Evolutionary conservation across 139 green algal species (phyloP), one percentile per base, ranked within the genome.

Genomic region (Medakamo hakoo): DNA sequence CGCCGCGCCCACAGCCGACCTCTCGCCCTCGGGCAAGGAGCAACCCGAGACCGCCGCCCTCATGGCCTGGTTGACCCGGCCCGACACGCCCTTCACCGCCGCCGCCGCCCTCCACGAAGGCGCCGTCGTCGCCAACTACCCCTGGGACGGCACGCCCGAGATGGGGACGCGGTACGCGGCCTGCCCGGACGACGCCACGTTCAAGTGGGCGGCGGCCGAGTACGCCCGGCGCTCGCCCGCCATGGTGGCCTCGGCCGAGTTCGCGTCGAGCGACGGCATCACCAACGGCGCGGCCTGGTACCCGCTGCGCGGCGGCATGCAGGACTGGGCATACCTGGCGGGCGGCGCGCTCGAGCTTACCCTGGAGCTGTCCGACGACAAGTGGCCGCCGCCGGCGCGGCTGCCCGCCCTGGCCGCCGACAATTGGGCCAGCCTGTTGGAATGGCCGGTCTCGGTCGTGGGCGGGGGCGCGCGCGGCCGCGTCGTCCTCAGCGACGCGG

Each of bases 211-310:
- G 56, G 88, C 90, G 2, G 55, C 57, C 2, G 30, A 67, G 3
- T 96, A 96, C 58, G 85, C 90, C 0, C 30, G 56, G 22, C 55
- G 68, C 1, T 84, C 95, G 72, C 49, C 52, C 3, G 69, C 55
- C 2, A 93, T 86, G 76, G 57, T 1, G 32, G 58, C 30, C 9
- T 71, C 48, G 27, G n/a, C 76, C 61, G 79, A 94, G 69, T 97
- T 97, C 55, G 30, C 55, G 0, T 72, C 71, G 4, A 61, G 56
- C 16, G 21, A 26, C 20, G 89, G 89, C 58, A 88, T 91, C 59
- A 95, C 85, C 49, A 97, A 97, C 60, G 90, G 90, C 23, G 87
- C 88, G 0, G 63, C 74, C 29, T 97, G 90, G 90, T 97, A 96
- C 74, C 83, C 87, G 1, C 66, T 98, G 63, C 93, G 90, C 55